Evolutionary conservation across 345 rosid genomes (phyloP), one percentile per base, ranked within the genome.

Genomic region (Erucastrum elatum): DNA sequence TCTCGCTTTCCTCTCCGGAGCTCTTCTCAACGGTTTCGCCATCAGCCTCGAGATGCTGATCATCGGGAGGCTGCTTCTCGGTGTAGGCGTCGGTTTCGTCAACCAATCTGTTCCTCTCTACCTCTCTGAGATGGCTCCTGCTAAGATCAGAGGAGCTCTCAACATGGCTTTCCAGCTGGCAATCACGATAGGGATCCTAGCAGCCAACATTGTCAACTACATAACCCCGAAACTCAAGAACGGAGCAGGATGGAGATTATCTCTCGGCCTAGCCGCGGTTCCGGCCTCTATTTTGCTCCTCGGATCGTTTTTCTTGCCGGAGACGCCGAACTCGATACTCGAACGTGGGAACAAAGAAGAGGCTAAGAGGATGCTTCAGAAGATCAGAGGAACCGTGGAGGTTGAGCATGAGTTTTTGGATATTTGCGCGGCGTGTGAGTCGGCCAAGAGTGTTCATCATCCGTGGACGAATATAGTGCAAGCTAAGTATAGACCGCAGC

Each of bases 81-180:
- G 90, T 60, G 31, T 87, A 0, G 88, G 90, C 2, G 77, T 87
- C 30, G 88, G 90, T 3, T 87, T 85, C 34, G 66, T 80, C 10
- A 87, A 83, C 68, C 88, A 85, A 77, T 72, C 87, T 37, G 82
- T 80, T 26, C 88, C 87, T 0, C 68, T 84, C n/a, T 86, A 84
- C 61, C 79, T 86, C 15, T 84, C 84, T 6, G 88, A 84, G 76
- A 84, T 84, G 84, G 87, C 88, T 49, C 88, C 88, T 0, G 78
- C 81, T 5, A 66, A 58, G 13, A 26, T 77, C 6, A 75, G 87
- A 66, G 88, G 87, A 68, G 80, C 82, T 16, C 68, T 86, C 13
- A 86, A 84, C 76, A 66, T 70, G 0, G 64, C 73, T 15, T 86
- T 86, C 60, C 87, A 82, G 13, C 29, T 86, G 62, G 80, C 87